Evolutionary conservation across 2,329 filamentous ascomycete species (phyloP).

Genomic region (Arthroderma sp.): DNA sequence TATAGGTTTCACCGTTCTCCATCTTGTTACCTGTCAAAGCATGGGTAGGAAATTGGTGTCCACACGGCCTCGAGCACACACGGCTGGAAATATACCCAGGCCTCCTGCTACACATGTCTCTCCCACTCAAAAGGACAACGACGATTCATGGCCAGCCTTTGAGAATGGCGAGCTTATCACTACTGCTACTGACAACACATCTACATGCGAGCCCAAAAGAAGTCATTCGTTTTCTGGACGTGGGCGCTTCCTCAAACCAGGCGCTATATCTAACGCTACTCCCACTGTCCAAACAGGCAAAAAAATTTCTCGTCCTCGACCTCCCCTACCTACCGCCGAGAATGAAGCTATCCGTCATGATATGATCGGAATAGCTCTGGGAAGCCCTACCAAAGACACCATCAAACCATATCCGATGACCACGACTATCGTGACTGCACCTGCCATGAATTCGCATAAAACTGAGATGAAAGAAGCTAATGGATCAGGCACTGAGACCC

Average conservation of each 20-base stretch:
- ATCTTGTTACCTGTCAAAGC: not conserved
- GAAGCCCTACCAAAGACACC: slow-evolving; percentile 45
- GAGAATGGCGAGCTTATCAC: too few species aligned
- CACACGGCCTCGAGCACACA: slow-evolving; percentile 18
- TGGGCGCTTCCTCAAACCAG: too few species aligned
- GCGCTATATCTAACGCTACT: too few species aligned
- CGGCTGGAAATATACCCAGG: slow-evolving; percentile 1
- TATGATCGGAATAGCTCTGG: slow-evolving; percentile 60
- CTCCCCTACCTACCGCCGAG: slow-evolving; percentile 7
- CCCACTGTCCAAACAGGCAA: too few species aligned
- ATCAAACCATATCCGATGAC: not conserved
- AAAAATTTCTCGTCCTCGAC: slow-evolving; percentile 1
- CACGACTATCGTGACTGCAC: not conserved
- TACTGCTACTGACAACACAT: too few species aligned
- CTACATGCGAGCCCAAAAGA: too few species aligned
- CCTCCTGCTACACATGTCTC: too few species aligned
- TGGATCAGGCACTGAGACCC: not conserved
- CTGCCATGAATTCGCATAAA: not conserved
- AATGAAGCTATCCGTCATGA: slow-evolving; percentile 23
- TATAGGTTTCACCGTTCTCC: too few species aligned
- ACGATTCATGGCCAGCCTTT: too few species aligned
- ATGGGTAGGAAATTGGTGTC: slow-evolving; percentile 21
- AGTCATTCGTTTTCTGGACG: too few species aligned
- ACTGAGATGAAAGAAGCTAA: not conserved
- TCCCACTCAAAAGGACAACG: too few species aligned